Base-by-base conservation (phyloP, 441 rosid species). In the Dalechampia spathulata region DNA sequence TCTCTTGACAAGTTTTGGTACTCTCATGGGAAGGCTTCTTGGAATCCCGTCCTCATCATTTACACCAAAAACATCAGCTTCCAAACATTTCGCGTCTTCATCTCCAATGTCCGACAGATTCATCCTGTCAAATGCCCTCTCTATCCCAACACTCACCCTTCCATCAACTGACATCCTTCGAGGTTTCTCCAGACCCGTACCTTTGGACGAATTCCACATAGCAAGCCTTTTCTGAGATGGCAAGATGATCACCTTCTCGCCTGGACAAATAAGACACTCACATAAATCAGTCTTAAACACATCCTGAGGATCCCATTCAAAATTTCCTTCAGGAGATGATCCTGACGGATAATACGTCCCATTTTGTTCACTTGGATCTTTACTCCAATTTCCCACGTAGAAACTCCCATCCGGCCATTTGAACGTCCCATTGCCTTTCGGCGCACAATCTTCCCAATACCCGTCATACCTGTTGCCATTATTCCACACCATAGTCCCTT, bases 141-240 rank as follows among this genome's bases (percentile, higher is more conserved):
- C 82, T 30, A 57, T 23, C 48, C 83, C 74, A 45, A 68, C 62
- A 70, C 83, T 70, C 37, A 62, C 61, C 65, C 67, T 64, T 19
- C 72, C 72, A 30, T 70, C 72, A 38, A 74, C 76, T 7, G 78
- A 67, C 75, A 67, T 62, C 75, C 66, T 63, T 71, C 83, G 26
- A 59, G 67, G 82, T 83, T 72, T 64, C 49, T 73, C 67, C 0
- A 60, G 72, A 0, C 70, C 67, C 32, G 69, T 62, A 20, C 63
- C 73, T 40, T 83, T 85, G 0, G 96, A 63, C 8, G 87, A 80
- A 64, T 73, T 74, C 88, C 87, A 83, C 15, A 79, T 73, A 0
- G 88, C 82, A 13, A 85, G 83, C 78, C 75, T 72, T 77, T 93
- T 93, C 68, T 93, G 96, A 14, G 99, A 93, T 1, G 96, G 96